Conservation (phyloP, 1,284 basidiomycete genomes). For the Trametes pubescens region DNA sequence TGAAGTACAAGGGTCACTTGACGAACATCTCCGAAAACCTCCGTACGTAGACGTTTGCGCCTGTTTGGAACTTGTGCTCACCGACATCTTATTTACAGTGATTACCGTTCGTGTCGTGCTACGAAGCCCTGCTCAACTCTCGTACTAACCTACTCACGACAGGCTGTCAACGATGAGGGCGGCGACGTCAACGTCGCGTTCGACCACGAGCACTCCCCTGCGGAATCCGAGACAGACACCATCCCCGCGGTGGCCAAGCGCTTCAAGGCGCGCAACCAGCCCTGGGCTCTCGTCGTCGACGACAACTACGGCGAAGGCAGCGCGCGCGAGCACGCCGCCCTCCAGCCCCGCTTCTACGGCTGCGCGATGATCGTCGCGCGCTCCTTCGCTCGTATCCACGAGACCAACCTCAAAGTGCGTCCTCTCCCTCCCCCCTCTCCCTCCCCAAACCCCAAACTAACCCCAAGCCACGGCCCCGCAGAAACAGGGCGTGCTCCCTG, state of each 20-base stretch:
- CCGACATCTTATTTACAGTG: slow-evolving; percentile 46
- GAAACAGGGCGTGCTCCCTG: slow-evolving; percentile 95
- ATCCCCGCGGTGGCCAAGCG: slow-evolving; percentile 92
- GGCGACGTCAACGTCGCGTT: slow-evolving; percentile 91
- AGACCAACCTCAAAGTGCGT: slow-evolving; percentile 92
- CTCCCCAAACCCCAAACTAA: neutral
- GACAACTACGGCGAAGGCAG: slow-evolving; percentile 98
- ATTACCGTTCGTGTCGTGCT: slow-evolving; percentile 54
- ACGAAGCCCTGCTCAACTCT: neutral
- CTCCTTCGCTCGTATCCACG: slow-evolving; percentile 98
- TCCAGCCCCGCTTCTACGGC: slow-evolving; percentile 96
- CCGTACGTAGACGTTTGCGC: slow-evolving; percentile 56
- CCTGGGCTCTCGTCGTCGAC: slow-evolving; percentile 96
- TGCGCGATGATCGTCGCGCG: slow-evolving; percentile 86
- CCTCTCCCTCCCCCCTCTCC: neutral
- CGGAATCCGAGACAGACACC: slow-evolving; percentile 71
- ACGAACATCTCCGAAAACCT: slow-evolving; percentile 98
- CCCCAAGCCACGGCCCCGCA: slow-evolving; percentile 43
- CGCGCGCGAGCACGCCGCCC: slow-evolving; percentile 97
- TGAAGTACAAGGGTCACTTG: slow-evolving; percentile 98
- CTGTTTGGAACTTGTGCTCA: slow-evolving; percentile 45
- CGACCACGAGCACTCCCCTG: slow-evolving; percentile 64
- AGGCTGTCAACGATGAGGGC: slow-evolving; percentile 92
- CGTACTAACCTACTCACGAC: slow-evolving; percentile 6
- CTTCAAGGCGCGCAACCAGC: slow-evolving; percentile 82